Evolutionary conservation across 352 stramenopile species (phyloP), one percentile per base, ranked within the genome.

Genomic region (Globisporangium paroecandrum): DNA sequence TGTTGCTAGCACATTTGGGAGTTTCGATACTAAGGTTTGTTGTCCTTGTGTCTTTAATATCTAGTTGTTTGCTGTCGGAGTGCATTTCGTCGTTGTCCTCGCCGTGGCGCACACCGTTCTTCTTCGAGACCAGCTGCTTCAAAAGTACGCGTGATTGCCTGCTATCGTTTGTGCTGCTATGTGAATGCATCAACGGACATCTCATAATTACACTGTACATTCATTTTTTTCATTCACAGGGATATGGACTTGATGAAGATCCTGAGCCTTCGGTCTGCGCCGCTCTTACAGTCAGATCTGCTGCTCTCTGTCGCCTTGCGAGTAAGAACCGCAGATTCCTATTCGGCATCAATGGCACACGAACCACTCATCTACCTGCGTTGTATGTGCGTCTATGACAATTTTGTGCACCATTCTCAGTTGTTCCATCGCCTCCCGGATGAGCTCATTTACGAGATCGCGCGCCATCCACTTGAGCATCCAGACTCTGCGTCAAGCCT

Each of bases 51-150:
- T 47, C 0, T 22, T 41, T 58, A 15, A 64, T 29, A 10, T 5
- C 32, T 24, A 96, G 89, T 71, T 97, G 12, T 97, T 98, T 70
- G 90, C 92, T 22, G 85, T 97, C 15, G 92, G 92, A 0, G 84
- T 98, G 8, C 92, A 98, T 75, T 95, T 97, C 65, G 87, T 97
- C 22, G 90, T 98, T 1, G 68, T 97, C 0, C 71, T 98, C n/a
- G 90, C 85, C 13, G 89, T 95, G 12, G 88, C 91, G 15, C 87
- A 97, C 69, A 93, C 93, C 0, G 85, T 98, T 10, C 69, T 97
- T 18, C 76, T 98, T 63, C 87, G 92, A 32, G 85, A 93, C 18
- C 81, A 91, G 32, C 59, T 98, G 2, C 75, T 96, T n/a, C 68
- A 86, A 41, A 84, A 91, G 86, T 93, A 71, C 27, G 83, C 73